Percentiles rank a stretch among this genome's conserved stretches.
These are phyloP conservation scores for Blakeslea trispora DNA, from an alignment of 371 early-diverging fungal species.

Conservation along the genomic window DNA sequence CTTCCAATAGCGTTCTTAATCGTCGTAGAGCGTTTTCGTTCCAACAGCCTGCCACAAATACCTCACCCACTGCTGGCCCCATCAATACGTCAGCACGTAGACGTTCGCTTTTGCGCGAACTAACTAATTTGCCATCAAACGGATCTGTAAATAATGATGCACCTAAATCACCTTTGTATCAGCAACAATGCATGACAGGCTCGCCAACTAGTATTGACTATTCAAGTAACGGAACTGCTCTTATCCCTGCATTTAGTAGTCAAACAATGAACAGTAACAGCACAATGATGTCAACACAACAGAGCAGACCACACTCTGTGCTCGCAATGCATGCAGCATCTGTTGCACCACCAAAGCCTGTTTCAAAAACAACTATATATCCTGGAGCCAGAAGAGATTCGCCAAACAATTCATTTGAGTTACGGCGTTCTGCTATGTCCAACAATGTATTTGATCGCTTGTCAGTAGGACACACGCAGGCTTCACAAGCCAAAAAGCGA, in stretches of 20 bases:
- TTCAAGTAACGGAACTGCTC: conserved; percentile 9
- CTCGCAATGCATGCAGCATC: conserved; percentile 18
- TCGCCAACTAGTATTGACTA: conserved; percentile 6
- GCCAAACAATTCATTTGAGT: conserved; percentile 22
- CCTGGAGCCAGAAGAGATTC: conserved; percentile 12
- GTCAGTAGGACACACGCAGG: conserved; percentile 43
- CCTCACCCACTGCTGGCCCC: conserved; percentile 11
- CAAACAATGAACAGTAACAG: neutral
- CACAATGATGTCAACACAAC: conserved; percentile 7
- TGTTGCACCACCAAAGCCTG: conserved; percentile 7
- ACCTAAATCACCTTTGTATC: conserved; percentile 29
- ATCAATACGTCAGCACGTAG: conserved; percentile 18
- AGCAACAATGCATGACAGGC: neutral
- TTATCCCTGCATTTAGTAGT: conserved; percentile 19
- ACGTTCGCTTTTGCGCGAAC: conserved; percentile 22
- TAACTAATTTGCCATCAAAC: conserved; percentile 1
- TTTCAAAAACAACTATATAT: conserved; percentile 3
- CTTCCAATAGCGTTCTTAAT: conserved; percentile 15
- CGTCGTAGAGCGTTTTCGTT: conserved; percentile 45
- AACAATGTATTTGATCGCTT: conserved; percentile 46
- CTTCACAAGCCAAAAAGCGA: conserved; percentile 44
- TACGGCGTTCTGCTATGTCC: conserved; percentile 18
- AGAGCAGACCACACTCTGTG: conserved; percentile 19
- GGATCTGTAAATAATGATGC: neutral
- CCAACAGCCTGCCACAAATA: conserved; percentile 30